Evolutionary conservation across 768 basidiomycete species (phyloP).

Genomic region (Pisolithus sp.): DNA sequence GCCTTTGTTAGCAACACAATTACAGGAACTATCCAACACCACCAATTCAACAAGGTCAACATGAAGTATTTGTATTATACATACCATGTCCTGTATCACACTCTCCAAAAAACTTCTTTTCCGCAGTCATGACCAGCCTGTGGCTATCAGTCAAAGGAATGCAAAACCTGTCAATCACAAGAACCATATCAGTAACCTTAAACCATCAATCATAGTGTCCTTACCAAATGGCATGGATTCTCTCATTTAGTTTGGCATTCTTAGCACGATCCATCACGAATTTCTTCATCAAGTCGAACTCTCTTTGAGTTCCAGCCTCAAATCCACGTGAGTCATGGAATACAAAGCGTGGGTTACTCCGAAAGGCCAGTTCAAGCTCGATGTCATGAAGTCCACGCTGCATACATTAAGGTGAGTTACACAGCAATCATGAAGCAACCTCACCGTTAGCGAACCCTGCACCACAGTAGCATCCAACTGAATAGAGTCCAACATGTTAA

Average conservation of each 20-base stretch:
- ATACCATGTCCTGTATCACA: slow-evolving; percentile 9
- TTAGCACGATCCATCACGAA: slow-evolving; percentile 27
- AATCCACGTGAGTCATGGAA: too few relatives aligned
- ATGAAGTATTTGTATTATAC: too few relatives aligned
- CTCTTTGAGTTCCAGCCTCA: slow-evolving; percentile 26
- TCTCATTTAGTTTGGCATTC: slow-evolving; percentile 11
- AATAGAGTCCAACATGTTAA: not conserved
- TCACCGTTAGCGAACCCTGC: not conserved
- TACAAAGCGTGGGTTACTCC: slow-evolving; percentile 25
- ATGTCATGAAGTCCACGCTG: slow-evolving; percentile 30
- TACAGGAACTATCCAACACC: slow-evolving; percentile 28
- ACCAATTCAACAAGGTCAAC: too few relatives aligned
- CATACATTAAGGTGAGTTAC: not conserved
- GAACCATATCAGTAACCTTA: not conserved
- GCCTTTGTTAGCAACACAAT: slow-evolving; percentile 35
- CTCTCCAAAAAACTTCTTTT: slow-evolving; percentile 27
- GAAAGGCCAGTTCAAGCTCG: slow-evolving; percentile 23
- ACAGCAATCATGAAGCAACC: not conserved
- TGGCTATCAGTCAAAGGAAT: slow-evolving; percentile 21
- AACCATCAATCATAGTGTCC: not conserved
- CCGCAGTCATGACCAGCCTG: slow-evolving; percentile 22
- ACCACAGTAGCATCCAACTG: not conserved
- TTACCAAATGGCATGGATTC: slow-evolving; percentile 36
- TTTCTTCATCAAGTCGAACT: slow-evolving; percentile 23
- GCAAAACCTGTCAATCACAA: slow-evolving; percentile 31